Evolutionary conservation across 345 rosid genomes (phyloP), one percentile per base, ranked within the genome.

Genomic region (Ceriops tagal): DNA sequence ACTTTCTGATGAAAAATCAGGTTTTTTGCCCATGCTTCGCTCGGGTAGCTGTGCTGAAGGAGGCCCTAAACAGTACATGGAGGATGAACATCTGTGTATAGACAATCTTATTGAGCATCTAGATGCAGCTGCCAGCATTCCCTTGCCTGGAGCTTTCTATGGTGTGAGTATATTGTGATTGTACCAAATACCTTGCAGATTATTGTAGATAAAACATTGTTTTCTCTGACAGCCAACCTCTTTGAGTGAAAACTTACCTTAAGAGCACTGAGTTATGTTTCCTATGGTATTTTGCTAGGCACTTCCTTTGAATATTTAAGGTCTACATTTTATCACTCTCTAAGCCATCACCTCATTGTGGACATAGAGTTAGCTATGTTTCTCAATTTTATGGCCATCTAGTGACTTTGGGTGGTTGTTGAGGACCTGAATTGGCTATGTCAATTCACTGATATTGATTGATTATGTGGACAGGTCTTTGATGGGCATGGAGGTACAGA

Each of bases 401-500:
- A 51, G 31, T 10, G 37, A 43, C 37, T 51, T 15, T 6, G 3
- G 11, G 31, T n/a, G 27, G 30, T n/a, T 67, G 19, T 21, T 55
- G 20, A 24, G 64, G 69, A 13, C 62, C 26, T 26, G 73, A 19
- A 31, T 46, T 53, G 31, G 62, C 61, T 56, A 27, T 62, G 22
- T 39, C 30, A 15, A 21, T 60, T 69, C 57, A 69, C 59, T 69
- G 60, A 78, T 67, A 35, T 70, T 61, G 64, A 7, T 21, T 21
- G 37, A 49, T 39, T 71, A 10, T 53, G 74, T 78, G 74, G 61
- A 55, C 85, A 95, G 97, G 97, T 92, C 24, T 95, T 95, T 83
- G 98, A 95, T 67, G 99, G 99, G 64, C 99, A 95, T 21, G 99
- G 98, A 61, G 99, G 99, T 49, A 87, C 87, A 5, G 98, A 95